Base-by-base conservation (phyloP, 2,329 filamentous ascomycete species). In the Penicillium sp. region DNA sequence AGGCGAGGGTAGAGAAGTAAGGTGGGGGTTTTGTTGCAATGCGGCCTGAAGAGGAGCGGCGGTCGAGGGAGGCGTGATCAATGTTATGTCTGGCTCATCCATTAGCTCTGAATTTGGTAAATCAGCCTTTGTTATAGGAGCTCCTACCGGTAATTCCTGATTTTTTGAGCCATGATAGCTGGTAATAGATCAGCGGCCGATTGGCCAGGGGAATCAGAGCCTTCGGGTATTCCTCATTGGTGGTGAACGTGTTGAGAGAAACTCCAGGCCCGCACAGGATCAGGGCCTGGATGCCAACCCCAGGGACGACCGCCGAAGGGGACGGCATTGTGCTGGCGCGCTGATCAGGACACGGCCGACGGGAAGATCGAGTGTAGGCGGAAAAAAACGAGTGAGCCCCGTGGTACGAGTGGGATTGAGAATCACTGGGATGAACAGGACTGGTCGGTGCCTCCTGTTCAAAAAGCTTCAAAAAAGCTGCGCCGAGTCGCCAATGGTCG, bases 221-320 rank as follows among this genome's bases (percentile, higher is more conserved):
- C 61, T 68, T 68, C 11, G 63, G 65, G 43, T 57, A 61, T 51
- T 82, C 79, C 59, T 79, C 76, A 0, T 78, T 78, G 4, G 79
- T 78, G n/a, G 80, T 82, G 63, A 83, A 82, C 1, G 80, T 82
- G 62, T 78, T 81, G 28, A 83, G 70, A 5, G 79, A 81, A 22
- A 80, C 76, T 35, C 81, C 81, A 48, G 81, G 81, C 12, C 66
- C 66, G 45, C 66, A 67, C 38, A 57, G 35, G 4, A 20, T 79
- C 79, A 63, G 25, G 31, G 39, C 52, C 25, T 55, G 41, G 14
- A 45, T 55, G 39, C 42, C 79, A 79, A 17, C 51, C 37, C 51
- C 39, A 20, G 51, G 51, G 22, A 53, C 51, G n/a, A 53, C 51
- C 17, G 51, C 51, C 37, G 51, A 53, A 28, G 51, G 51, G 37